Percentiles rank a stretch among this genome's conserved stretches.
Conservation (phyloP, 1,139 yeast genomes). For the Blastobotrys malaysiensis region DNA sequence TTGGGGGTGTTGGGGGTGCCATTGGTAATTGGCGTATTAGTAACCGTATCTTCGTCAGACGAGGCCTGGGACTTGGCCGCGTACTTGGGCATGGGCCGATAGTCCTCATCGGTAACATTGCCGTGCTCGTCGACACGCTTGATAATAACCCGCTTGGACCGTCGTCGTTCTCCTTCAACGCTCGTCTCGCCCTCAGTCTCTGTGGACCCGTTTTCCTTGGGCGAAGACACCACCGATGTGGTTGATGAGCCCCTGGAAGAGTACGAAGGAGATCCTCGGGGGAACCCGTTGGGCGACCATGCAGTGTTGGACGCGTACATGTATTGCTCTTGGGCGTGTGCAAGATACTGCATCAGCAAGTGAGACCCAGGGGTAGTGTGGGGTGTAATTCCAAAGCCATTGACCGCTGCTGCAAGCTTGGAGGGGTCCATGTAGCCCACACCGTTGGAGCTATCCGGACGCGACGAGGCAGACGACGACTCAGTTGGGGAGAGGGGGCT, state of each 20-base stretch:
- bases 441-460: neutral
- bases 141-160: neutral
- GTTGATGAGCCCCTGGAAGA: neutral
- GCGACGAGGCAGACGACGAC: neutral
- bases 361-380: conserved; percentile 48
- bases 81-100: neutral
- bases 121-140: neutral
- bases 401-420: neutral
- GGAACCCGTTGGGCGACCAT: conserved; percentile 21
- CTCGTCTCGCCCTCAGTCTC: neutral
- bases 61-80: neutral
- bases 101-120: neutral
- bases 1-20: neutral
- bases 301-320: conserved; percentile 44
- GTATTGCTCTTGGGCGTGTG: conserved; percentile 59
- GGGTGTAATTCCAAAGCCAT: conserved; percentile 2
- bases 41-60: neutral
- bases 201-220: neutral
- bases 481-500: neutral
- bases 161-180: neutral
- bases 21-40: neutral
- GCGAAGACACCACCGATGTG: neutral
- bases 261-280: neutral
- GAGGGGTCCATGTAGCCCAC: neutral
- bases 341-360: conserved; percentile 72